These are phyloP conservation scores for Corynascus novoguineensis DNA, from an alignment of 495 filamentous ascomycete species.

Conservation along the genomic window DNA sequence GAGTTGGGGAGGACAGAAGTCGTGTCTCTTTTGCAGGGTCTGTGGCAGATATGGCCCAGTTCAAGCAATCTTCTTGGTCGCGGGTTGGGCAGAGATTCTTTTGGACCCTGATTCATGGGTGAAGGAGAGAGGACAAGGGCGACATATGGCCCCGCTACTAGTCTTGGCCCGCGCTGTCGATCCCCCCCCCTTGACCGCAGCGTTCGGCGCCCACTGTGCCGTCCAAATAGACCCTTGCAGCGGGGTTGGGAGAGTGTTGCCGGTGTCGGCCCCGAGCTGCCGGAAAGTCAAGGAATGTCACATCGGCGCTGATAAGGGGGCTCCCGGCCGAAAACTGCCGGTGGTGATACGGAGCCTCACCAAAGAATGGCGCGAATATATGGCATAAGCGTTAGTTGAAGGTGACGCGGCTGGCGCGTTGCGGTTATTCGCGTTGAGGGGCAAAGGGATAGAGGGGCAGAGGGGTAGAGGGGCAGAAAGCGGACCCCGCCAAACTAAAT, in stretches of 20 bases:
- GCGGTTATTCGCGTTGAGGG: constrained; percentile 3
- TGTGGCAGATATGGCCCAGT: not conserved
- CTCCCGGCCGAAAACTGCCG: too few species aligned
- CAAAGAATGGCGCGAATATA: too few species aligned
- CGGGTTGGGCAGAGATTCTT: not conserved
- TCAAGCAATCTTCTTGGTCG: not conserved
- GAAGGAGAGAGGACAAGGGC: not conserved
- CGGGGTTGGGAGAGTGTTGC: not conserved
- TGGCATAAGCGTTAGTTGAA: too few species aligned
- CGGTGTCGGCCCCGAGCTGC: constrained; percentile 3
- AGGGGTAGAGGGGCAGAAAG: too few species aligned
- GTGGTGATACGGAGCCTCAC: too few species aligned
- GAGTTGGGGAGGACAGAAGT: not conserved
- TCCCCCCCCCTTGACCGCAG: constrained; percentile 1
- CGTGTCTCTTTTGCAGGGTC: not conserved
- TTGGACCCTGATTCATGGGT: not conserved
- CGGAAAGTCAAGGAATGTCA: too few species aligned
- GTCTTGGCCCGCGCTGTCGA: not conserved
- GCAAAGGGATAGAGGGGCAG: too few species aligned
- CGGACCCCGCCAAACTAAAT: constrained; percentile 13
- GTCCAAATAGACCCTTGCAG: not conserved
- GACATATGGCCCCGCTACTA: not conserved
- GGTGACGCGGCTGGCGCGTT: too few species aligned
- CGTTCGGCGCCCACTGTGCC: constrained; percentile 10
- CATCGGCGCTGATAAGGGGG: too few species aligned